Evolutionary conservation across 768 basidiomycete genomes (phyloP).

Genomic region (Leccinum fibrillosum): DNA sequence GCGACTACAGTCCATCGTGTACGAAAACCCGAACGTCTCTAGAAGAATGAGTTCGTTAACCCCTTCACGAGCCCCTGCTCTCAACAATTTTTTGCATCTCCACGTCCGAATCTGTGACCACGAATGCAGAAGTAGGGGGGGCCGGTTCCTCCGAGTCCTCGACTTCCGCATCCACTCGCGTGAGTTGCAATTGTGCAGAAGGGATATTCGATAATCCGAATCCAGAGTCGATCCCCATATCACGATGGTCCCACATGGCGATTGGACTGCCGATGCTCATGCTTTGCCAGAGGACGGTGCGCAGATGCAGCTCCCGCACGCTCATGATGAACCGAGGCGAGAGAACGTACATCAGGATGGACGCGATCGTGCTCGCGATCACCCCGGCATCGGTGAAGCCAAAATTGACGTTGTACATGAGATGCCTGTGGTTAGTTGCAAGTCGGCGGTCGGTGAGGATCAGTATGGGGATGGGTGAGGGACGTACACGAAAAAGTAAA

Average conservation of each 20-base stretch:
- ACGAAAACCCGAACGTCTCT: background rate
- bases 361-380: background rate
- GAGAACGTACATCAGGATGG: conserved; percentile 6
- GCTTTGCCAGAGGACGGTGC: background rate
- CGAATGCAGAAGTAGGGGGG: background rate
- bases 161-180: background rate
- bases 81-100: background rate
- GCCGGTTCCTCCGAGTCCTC: background rate
- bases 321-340: conserved; percentile 19
- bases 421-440: conserved; percentile 3
- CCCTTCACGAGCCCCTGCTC: background rate
- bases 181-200: background rate
- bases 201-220: conserved; percentile 8
- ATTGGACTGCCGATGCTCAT: background rate
- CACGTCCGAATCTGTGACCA: background rate
- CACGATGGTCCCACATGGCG: background rate
- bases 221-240: conserved; percentile 8
- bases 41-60: background rate
- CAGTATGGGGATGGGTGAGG: no score
- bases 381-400: background rate
- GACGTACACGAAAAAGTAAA: conserved; percentile 22
- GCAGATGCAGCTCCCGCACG: conserved; percentile 9
- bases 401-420: conserved; percentile 14
- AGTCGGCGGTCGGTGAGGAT: background rate
- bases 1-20: background rate